Evolutionary conservation across 1,139 yeast species (phyloP).

Genomic region (Magnusiomyces sp.): DNA sequence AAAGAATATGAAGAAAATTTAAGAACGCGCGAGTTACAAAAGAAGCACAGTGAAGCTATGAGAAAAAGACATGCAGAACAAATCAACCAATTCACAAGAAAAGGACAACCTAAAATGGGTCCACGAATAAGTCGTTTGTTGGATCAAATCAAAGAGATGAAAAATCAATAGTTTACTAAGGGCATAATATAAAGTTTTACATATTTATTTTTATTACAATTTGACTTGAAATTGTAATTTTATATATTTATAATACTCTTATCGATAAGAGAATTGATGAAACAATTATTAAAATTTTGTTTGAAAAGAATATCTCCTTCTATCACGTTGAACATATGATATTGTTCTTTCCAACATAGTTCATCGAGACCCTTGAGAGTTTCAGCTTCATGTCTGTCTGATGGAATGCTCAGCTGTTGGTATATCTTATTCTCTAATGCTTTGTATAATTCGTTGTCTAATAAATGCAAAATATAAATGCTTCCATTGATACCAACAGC

Average conservation of each 20-base stretch:
- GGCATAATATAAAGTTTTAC: too few species aligned
- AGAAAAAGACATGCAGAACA: conserved; percentile 44
- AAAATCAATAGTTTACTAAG: background rate
- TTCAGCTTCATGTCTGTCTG: too few species aligned
- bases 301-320: too few species aligned
- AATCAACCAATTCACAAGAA: conserved; percentile 49
- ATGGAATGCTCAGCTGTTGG: too few species aligned
- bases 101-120: conserved; percentile 88
- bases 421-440: background rate
- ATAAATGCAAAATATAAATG: conserved; percentile 1
- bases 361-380: too few species aligned
- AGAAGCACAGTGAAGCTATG: conserved; percentile 16
- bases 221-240: too few species aligned
- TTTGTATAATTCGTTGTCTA: background rate
- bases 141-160: conserved; percentile 53
- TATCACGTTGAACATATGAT: too few species aligned
- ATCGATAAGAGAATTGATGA: too few species aligned
- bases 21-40: conserved; percentile 17
- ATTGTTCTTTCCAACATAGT: too few species aligned
- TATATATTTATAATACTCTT: too few species aligned
- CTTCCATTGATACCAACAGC: conserved; percentile 1
- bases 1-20: conserved; percentile 15
- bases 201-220: too few species aligned
- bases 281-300: too few species aligned
- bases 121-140: conserved; percentile 73